Conservation (phyloP, 1,284 basidiomycete genomes). For the Rhizopogon parksii region DNA sequence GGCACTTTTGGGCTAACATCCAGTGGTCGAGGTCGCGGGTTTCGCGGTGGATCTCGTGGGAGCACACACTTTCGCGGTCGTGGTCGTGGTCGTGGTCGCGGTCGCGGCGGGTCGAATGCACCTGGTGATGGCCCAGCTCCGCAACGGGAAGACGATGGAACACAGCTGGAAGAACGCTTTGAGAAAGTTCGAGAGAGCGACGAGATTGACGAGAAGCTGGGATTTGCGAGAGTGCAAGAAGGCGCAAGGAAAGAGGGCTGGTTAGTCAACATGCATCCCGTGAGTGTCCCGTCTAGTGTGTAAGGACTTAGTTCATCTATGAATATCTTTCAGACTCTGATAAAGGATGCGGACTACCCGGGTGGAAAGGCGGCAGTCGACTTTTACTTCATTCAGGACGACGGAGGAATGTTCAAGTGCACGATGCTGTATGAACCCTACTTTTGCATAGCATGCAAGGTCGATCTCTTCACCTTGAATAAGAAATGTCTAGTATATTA, state of each 20-base stretch:
- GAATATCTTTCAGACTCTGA: constrained; percentile 52
- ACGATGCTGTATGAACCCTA: constrained; percentile 94
- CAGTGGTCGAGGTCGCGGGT: constrained; percentile 36
- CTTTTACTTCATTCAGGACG: constrained; percentile 97
- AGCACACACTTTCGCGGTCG: constrained; percentile 30
- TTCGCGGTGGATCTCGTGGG: constrained; percentile 44
- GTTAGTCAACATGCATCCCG: constrained; percentile 99
- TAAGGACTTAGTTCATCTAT: not conserved
- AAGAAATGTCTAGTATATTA: not conserved
- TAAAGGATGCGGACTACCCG: constrained; percentile 78
- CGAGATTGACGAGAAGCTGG: constrained; percentile 90
- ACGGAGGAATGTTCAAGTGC: constrained; percentile 93
- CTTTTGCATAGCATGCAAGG: constrained; percentile 89
- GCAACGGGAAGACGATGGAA: constrained; percentile 81
- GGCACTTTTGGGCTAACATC: constrained; percentile 27
- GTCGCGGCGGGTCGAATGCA: constrained; percentile 46
- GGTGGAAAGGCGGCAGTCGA: constrained; percentile 88
- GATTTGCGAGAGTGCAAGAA: constrained; percentile 76
- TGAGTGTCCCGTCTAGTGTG: constrained; percentile 36
- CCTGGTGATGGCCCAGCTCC: constrained; percentile 44
- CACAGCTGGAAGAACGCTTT: constrained; percentile 74
- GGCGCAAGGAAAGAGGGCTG: constrained; percentile 77
- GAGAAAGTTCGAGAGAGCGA: constrained; percentile 72
- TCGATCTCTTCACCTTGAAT: constrained; percentile 29
- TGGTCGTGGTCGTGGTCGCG: constrained; percentile 38